These are phyloP conservation scores for Flaveria ramosissima DNA, from an alignment of 129 eudicot species.

Conservation along the genomic window DNA sequence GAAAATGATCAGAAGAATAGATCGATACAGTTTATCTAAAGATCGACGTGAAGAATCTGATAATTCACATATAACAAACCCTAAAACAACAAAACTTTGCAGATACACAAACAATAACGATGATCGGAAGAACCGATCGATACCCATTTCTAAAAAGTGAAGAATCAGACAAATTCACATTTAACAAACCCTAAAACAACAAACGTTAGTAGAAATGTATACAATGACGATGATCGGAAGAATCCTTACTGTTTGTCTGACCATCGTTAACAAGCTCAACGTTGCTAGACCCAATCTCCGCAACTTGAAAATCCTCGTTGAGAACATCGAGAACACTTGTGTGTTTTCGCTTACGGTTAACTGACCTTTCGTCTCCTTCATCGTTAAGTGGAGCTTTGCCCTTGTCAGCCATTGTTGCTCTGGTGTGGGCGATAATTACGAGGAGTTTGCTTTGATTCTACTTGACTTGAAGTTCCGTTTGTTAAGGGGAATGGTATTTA, in stretches of 20 bases:
- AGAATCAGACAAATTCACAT: background rate
- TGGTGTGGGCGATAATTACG: no score
- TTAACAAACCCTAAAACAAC: no score
- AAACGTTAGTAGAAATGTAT: background rate
- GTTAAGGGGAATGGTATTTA: no score
- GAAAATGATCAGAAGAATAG: background rate
- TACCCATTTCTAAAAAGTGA: no score
- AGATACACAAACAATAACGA: background rate
- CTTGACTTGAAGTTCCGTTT: no score
- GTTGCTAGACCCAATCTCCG: background rate
- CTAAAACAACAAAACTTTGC: no score
- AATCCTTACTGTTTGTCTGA: background rate
- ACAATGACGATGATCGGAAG: background rate
- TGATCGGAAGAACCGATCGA: background rate
- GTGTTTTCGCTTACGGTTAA: background rate
- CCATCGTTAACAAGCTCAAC: no score
- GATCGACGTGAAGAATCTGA: no score
- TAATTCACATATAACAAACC: no score
- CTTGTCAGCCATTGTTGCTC: background rate
- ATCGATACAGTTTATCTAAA: no score
- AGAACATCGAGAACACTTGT: background rate
- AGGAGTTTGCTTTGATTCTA: no score
- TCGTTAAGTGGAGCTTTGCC: no score
- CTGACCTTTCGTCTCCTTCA: slow-evolving; percentile 27
- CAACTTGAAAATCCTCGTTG: background rate